Percentiles rank a stretch among this genome's conserved stretches.
phyloP scores from a whole-genome alignment of 129 eudicot genomes.

The Erigeron canadensis region DNA sequence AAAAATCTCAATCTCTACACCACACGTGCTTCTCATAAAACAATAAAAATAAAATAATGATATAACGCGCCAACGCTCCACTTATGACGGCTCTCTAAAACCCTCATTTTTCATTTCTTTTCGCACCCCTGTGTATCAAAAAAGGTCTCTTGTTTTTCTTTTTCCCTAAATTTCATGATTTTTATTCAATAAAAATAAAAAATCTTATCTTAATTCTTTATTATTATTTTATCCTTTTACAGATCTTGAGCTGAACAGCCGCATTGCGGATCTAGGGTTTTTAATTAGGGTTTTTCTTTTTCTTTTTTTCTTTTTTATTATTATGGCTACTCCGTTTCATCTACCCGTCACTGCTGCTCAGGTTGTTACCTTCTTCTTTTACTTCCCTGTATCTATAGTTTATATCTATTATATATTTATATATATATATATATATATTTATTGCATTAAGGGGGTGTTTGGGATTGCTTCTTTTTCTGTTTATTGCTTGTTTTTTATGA shows the following conservation, averaged over 20 bases:
- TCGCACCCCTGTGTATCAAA: not conserved
- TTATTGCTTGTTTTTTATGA: no score
- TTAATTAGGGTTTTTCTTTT: constrained; percentile 25
- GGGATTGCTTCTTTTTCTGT: no score
- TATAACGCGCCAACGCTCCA: constrained; percentile 30
- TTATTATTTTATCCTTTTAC: constrained; percentile 12
- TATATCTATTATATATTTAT: no score
- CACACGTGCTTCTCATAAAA: no score
- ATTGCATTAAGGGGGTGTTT: no score
- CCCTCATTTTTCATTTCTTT: constrained; percentile 16
- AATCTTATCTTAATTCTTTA: not conserved
- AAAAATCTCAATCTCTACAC: no score
- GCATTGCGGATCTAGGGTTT: constrained; percentile 69
- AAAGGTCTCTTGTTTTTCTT: constrained; percentile 1
- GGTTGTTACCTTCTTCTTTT: constrained; percentile 29
- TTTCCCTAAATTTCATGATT: not conserved
- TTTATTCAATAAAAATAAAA: not conserved
- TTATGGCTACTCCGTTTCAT: constrained; percentile 67
- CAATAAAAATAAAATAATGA: no score
- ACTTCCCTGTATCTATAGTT: not conserved
- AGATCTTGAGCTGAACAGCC: constrained; percentile 25
- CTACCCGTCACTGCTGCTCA: constrained; percentile 76
- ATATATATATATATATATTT: no score
- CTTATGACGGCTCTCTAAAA: constrained; percentile 25
- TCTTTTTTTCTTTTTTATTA: no score